These are phyloP conservation scores for Pseudogymnoascus verrucosus DNA, from an alignment of 2,329 filamentous ascomycete species.

Conservation along the genomic window DNA sequence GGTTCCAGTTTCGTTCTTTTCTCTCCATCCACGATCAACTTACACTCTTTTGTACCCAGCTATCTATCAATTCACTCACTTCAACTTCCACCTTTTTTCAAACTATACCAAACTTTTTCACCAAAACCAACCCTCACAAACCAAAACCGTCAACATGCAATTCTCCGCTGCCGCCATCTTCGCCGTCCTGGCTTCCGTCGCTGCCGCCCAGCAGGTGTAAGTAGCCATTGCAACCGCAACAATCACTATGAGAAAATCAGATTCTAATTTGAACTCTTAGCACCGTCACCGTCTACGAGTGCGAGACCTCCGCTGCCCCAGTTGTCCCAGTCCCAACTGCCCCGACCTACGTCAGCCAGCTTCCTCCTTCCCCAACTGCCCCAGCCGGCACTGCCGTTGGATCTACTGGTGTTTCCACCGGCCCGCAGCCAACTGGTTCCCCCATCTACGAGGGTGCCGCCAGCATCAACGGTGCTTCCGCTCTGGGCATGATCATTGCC, in stretches of 20 bases:
- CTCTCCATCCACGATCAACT: constrained; percentile 23
- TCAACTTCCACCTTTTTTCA: constrained; percentile 13
- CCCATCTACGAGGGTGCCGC: constrained; percentile 26
- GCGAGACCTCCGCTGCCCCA: constrained; percentile 15
- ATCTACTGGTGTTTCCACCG: constrained; percentile 19
- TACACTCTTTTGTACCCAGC: constrained; percentile 24
- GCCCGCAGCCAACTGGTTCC: constrained; percentile 18
- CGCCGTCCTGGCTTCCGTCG: constrained; percentile 24
- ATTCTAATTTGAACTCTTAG: constrained; percentile 16
- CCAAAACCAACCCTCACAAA: constrained; percentile 12
- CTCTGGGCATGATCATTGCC: constrained; percentile 26
- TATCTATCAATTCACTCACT: constrained; percentile 15
- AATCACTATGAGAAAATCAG: not conserved
- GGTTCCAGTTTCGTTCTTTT: constrained; percentile 11
- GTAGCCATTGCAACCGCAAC: not conserved
- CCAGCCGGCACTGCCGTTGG: constrained; percentile 10
- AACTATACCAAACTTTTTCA: constrained; percentile 11
- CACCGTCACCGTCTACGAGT: constrained; percentile 24
- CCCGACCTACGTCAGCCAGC: constrained; percentile 9
- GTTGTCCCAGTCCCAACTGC: constrained; percentile 7
- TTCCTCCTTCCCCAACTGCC: constrained; percentile 12
- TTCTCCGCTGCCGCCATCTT: constrained; percentile 25
- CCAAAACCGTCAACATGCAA: constrained; percentile 28
- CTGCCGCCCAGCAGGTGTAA: constrained; percentile 20
- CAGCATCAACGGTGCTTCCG: constrained; percentile 23